Conservation (phyloP, 805 yeast genomes). For the Starmerella geochares region DNA sequence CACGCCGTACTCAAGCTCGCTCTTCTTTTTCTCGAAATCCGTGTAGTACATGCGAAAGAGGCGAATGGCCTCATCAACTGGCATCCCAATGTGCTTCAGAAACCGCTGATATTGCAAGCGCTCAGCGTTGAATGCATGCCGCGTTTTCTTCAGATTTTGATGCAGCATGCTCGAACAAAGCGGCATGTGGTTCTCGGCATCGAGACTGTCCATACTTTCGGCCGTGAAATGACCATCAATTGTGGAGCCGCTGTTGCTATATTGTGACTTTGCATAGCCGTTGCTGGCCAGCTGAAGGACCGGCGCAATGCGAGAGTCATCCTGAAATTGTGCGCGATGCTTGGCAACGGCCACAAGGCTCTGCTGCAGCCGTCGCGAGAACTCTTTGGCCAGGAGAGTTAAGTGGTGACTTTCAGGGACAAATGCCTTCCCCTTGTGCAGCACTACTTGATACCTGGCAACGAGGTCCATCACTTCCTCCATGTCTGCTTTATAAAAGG, state of each 20-base stretch:
- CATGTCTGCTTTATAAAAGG: slow-evolving; percentile 66
- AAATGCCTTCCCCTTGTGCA: slow-evolving; percentile 66
- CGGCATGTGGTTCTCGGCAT: slow-evolving; percentile 60
- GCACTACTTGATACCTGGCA: slow-evolving; percentile 56
- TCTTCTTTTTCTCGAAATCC: slow-evolving; percentile 12
- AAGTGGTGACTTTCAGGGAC: slow-evolving; percentile 75
- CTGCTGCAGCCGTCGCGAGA: slow-evolving; percentile 41
- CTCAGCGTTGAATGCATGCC: slow-evolving; percentile 72
- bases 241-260: slow-evolving; percentile 28
- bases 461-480: slow-evolving; percentile 69
- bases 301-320: slow-evolving; percentile 82
- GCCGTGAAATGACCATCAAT: slow-evolving; percentile 43
- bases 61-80: slow-evolving; percentile 73
- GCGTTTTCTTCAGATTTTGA: slow-evolving; percentile 45
- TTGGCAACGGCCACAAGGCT: slow-evolving; percentile 61
- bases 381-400: slow-evolving; percentile 60
- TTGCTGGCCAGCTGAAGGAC: slow-evolving; percentile 59
- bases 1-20: slow-evolving; percentile 74
- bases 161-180: slow-evolving; percentile 65
- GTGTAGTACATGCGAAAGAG: slow-evolving; percentile 56
- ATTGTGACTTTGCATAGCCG: slow-evolving; percentile 39
- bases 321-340: slow-evolving; percentile 73
- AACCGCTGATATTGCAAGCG: slow-evolving; percentile 80
- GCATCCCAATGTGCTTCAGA: slow-evolving; percentile 79
- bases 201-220: slow-evolving; percentile 45